Evolutionary conservation across 2,329 filamentous ascomycete genomes (phyloP).

Genomic region (Alternaria arborescens): DNA sequence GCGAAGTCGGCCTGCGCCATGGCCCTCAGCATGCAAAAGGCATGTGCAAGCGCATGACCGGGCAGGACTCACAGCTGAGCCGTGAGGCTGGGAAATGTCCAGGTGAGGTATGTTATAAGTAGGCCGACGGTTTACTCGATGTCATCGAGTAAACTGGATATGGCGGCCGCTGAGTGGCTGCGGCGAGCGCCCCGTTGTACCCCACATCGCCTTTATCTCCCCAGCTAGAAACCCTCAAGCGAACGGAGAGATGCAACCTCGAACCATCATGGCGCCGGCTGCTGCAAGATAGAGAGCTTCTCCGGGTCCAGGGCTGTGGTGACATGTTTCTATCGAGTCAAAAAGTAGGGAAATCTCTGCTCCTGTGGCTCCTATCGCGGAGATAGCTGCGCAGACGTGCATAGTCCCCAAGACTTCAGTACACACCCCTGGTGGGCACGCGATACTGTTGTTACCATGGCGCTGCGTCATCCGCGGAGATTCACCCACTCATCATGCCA

Average conservation of each 20-base stretch:
- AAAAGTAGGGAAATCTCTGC: slow-evolving; percentile 11
- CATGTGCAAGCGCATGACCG: not conserved
- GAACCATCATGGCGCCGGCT: slow-evolving; percentile 13
- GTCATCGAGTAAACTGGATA: slow-evolving; percentile 37
- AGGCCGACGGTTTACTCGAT: slow-evolving; percentile 37
- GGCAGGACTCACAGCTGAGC: slow-evolving; percentile 3
- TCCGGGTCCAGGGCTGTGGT: slow-evolving; percentile 19
- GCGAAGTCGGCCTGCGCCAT: slow-evolving; percentile 1
- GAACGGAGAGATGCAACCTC: slow-evolving; percentile 24
- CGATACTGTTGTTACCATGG: slow-evolving; percentile 20
- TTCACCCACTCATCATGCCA: slow-evolving; percentile 15
- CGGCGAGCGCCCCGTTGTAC: slow-evolving; percentile 16
- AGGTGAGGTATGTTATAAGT: slow-evolving; percentile 23
- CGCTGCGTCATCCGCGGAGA: slow-evolving; percentile 25
- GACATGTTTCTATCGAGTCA: slow-evolving; percentile 47
- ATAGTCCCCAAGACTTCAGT: slow-evolving; percentile 6
- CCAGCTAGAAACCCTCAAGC: slow-evolving; percentile 16
- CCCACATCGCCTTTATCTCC: slow-evolving; percentile 40
- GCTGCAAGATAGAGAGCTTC: slow-evolving; percentile 34
- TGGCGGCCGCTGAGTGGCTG: slow-evolving; percentile 26
- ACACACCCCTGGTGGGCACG: slow-evolving; percentile 19
- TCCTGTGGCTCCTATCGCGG: slow-evolving; percentile 22
- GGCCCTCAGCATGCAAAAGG: slow-evolving; percentile 1
- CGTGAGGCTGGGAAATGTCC: slow-evolving; percentile 10
- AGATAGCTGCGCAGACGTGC: slow-evolving; percentile 18